Evolutionary conservation across 2,329 filamentous ascomycete species (phyloP).

Genomic region (Tolypocladium sp.): DNA sequence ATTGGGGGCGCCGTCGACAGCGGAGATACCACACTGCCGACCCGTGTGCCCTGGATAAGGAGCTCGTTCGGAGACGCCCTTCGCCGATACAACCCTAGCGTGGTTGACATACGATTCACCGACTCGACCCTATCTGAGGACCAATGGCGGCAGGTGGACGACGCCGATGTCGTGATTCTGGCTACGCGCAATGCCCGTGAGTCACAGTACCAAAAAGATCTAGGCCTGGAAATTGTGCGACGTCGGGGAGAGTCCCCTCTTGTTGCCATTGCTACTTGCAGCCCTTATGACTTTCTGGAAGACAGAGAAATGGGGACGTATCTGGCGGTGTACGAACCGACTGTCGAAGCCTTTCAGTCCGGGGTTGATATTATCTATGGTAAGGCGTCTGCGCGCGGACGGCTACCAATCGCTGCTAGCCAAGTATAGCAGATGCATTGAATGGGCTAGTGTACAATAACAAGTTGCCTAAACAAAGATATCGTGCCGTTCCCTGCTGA

Average conservation of each 20-base stretch:
- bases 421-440: background rate
- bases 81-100: slow-evolving; percentile 4
- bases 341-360: slow-evolving; percentile 12
- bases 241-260: slow-evolving; percentile 2
- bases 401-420: background rate
- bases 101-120: slow-evolving; percentile 12
- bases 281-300: slow-evolving; percentile 16
- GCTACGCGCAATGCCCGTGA: slow-evolving; percentile 15
- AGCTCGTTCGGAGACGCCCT: slow-evolving; percentile 11
- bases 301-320: slow-evolving; percentile 10
- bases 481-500: background rate
- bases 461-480: no score
- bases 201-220: slow-evolving; percentile 11
- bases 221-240: slow-evolving; percentile 12
- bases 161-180: slow-evolving; percentile 12
- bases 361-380: slow-evolving; percentile 12
- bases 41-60: slow-evolving; percentile 14
- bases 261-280: slow-evolving; percentile 14
- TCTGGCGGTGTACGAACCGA: slow-evolving; percentile 15
- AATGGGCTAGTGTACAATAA: background rate
- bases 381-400: background rate
- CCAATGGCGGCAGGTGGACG: slow-evolving; percentile 11
- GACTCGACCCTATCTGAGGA: slow-evolving; percentile 5
- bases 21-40: slow-evolving; percentile 10
- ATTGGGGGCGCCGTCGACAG: slow-evolving; percentile 13